These are phyloP conservation scores for Pichia californica DNA, from an alignment of 805 yeast genomes.

Conservation along the genomic window DNA sequence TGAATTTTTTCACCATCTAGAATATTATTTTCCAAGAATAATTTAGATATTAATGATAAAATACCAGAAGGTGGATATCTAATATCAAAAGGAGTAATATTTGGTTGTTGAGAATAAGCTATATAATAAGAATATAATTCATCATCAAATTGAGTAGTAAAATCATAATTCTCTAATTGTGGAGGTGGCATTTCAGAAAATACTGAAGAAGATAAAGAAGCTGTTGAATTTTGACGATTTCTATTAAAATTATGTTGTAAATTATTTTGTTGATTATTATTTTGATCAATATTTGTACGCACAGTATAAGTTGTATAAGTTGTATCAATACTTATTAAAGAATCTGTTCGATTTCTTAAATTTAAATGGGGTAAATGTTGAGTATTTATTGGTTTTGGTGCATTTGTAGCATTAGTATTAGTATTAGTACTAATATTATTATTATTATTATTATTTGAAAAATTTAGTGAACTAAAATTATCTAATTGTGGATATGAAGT, in stretches of 20 bases:
- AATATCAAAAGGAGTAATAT: slow-evolving; percentile 61
- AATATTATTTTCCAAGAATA: slow-evolving; percentile 33
- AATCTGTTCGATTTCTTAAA: slow-evolving; percentile 11
- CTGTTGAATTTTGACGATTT: slow-evolving; percentile 14
- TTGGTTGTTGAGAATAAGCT: slow-evolving; percentile 47
- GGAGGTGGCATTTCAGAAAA: slow-evolving; percentile 12
- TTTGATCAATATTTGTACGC: slow-evolving; percentile 3
- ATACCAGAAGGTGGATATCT: slow-evolving; percentile 64
- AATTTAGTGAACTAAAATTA: not conserved
- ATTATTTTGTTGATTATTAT: not conserved
- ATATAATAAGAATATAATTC: slow-evolving; percentile 43
- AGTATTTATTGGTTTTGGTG: too few relatives aligned
- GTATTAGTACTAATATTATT: too few relatives aligned
- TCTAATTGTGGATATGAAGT: not conserved
- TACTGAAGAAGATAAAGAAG: slow-evolving; percentile 20
- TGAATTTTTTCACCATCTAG: slow-evolving; percentile 13
- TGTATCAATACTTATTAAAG: slow-evolving; percentile 9
- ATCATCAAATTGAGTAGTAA: slow-evolving; percentile 37
- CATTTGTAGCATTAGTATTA: not conserved
- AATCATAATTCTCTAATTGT: slow-evolving; percentile 22
- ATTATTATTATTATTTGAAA: too few relatives aligned
- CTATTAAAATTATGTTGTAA: slow-evolving; percentile 2
- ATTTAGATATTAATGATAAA: slow-evolving; percentile 52
- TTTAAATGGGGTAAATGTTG: not conserved
- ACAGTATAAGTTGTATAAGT: slow-evolving; percentile 6